Evolutionary conservation across 2,329 filamentous ascomycete genomes (phyloP).

Genomic region (Colletotrichum horii): DNA sequence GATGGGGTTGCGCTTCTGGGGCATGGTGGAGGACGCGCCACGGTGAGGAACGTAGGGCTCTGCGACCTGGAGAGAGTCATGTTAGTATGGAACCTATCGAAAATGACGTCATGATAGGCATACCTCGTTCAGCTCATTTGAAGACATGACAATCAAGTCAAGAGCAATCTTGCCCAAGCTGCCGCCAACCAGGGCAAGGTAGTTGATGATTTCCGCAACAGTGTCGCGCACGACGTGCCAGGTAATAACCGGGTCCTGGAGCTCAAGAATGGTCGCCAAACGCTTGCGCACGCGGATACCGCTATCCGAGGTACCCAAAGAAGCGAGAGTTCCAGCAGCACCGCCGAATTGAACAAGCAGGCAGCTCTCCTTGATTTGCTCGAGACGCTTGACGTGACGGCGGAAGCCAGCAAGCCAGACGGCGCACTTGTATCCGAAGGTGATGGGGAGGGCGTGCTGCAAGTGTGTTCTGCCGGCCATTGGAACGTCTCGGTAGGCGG

Average conservation of each 20-base stretch:
- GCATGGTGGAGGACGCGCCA: conserved; percentile 61
- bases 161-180: conserved; percentile 60
- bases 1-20: conserved; percentile 64
- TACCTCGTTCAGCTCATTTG: conserved; percentile 50
- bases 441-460: conserved; percentile 61
- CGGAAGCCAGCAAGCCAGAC: conserved; percentile 57
- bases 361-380: conserved; percentile 48
- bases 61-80: conserved; percentile 42
- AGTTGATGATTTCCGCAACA: conserved; percentile 58
- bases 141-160: conserved; percentile 63
- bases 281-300: conserved; percentile 54
- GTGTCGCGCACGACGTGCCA: conserved; percentile 63
- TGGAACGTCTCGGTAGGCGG: conserved; percentile 53
- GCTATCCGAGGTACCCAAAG: conserved; percentile 49
- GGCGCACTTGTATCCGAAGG: conserved; percentile 63
- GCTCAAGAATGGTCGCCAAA: conserved; percentile 51
- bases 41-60: conserved; percentile 61
- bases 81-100: not conserved
- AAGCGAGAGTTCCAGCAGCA: conserved; percentile 60
- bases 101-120: not conserved
- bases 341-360: conserved; percentile 62
- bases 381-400: conserved; percentile 51
- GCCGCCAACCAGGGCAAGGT: conserved; percentile 57
- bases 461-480: conserved; percentile 64
- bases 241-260: conserved; percentile 56